These are phyloP conservation scores for Raddia distichophylla DNA, from an alignment of 176 grass and related monocot genomes.

Conservation along the genomic window DNA sequence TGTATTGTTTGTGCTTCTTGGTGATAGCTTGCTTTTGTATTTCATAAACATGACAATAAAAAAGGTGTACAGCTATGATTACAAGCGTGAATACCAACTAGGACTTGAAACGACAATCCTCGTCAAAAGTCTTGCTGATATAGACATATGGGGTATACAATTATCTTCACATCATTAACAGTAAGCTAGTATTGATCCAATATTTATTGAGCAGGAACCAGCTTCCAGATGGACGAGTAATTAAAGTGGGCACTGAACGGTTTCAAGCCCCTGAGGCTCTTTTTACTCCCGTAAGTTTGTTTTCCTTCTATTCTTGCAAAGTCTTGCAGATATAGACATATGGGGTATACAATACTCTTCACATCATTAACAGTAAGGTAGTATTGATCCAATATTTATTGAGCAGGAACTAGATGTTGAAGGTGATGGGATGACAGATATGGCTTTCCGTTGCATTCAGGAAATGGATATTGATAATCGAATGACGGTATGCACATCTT, in stretches of 20 bases:
- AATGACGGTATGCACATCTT: slow-evolving; percentile 66
- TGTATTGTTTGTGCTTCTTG: slow-evolving; percentile 9
- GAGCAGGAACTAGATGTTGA: slow-evolving; percentile 93
- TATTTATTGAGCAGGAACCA: too few relatives aligned
- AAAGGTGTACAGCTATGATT: slow-evolving; percentile 80
- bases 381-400: slow-evolving; percentile 32
- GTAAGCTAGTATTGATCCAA: too few relatives aligned
- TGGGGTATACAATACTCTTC: background rate
- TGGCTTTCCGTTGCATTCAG: slow-evolving; percentile 95
- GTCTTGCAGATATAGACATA: slow-evolving; percentile 4
- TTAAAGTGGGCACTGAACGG: slow-evolving; percentile 95
- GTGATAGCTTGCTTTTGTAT: slow-evolving; percentile 15
- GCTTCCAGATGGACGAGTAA: slow-evolving; percentile 99
- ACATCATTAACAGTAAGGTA: background rate
- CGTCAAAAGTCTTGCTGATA: slow-evolving; percentile 96
- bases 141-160: too few relatives aligned
- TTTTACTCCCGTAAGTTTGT: slow-evolving; percentile 86
- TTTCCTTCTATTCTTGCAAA: slow-evolving; percentile 10
- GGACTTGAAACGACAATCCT: slow-evolving; percentile 98
- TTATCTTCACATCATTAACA: too few relatives aligned
- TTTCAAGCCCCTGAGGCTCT: slow-evolving; percentile 98
- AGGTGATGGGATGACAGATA: slow-evolving; percentile 96
- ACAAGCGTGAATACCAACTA: slow-evolving; percentile 94
- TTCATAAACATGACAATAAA: slow-evolving; percentile 26
- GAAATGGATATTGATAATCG: slow-evolving; percentile 99